These are phyloP conservation scores for Aureobasidium sp. DNA, from an alignment of 2,329 filamentous ascomycete genomes.

Conservation along the genomic window DNA sequence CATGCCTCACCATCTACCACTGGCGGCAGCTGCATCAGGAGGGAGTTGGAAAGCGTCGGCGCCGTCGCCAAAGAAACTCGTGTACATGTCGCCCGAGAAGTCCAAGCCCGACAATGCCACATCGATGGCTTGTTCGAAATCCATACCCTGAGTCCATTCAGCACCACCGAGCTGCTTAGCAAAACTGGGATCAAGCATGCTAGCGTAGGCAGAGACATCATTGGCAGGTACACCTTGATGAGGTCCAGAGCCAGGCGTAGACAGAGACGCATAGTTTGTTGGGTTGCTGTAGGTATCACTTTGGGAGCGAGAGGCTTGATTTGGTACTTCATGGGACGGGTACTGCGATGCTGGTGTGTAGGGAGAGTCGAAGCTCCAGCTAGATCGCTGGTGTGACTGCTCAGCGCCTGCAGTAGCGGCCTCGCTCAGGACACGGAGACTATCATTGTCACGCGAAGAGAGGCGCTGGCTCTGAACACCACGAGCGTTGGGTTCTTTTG, in stretches of 20 bases:
- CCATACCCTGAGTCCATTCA: slow-evolving; percentile 14
- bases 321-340: background rate
- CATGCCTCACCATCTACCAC: background rate
- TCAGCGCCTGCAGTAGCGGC: slow-evolving; percentile 15
- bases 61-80: slow-evolving; percentile 15
- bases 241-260: background rate
- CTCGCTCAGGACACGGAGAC: slow-evolving; percentile 15
- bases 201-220: slow-evolving; percentile 1
- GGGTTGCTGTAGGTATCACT: slow-evolving; percentile 1
- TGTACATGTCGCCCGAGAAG: slow-evolving; percentile 14
- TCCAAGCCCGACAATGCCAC: slow-evolving; percentile 14
- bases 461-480: background rate
- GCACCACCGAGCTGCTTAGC: slow-evolving; percentile 5
- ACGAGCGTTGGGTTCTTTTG: background rate
- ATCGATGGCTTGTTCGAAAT: slow-evolving; percentile 15
- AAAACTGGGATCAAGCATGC: slow-evolving; percentile 6
- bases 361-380: slow-evolving; percentile 15
- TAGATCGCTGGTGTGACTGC: background rate
- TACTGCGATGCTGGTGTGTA: slow-evolving; percentile 6
- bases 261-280: background rate
- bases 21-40: background rate
- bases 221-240: background rate
- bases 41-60: slow-evolving; percentile 14
- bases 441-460: slow-evolving; percentile 9
- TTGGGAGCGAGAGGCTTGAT: background rate